phyloP scores from a whole-genome alignment of 306 rosid genomes.

The Trifolium repens region DNA sequence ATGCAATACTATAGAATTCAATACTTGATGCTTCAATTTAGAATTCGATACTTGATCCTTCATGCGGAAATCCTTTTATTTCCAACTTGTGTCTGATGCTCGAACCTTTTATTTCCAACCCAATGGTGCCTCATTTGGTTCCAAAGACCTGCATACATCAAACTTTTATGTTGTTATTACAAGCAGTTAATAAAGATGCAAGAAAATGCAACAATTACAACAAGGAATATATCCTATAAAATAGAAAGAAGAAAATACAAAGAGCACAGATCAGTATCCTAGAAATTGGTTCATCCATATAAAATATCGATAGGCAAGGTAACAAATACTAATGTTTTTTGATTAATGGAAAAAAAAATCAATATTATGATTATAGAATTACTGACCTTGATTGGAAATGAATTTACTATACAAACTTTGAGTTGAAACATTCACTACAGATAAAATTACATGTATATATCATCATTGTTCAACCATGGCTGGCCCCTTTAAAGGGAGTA shows the following conservation, averaged over 20 bases:
- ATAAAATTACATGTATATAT: conserved; percentile 18
- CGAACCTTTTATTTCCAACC: conserved; percentile 59
- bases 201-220: conserved; percentile 1
- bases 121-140: conserved; percentile 77
- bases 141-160: conserved; percentile 76
- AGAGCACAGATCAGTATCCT: too few relatives aligned
- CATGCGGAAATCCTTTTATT: conserved; percentile 33
- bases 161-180: conserved; percentile 11
- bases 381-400: conserved; percentile 1
- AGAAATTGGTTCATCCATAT: background rate
- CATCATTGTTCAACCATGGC: conserved; percentile 17
- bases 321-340: background rate
- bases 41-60: background rate
- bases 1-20: conserved; percentile 4
- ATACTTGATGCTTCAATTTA: background rate
- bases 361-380: conserved; percentile 18
- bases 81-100: conserved; percentile 46
- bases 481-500: background rate
- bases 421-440: background rate
- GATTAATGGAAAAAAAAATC: background rate
- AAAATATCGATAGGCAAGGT: background rate
- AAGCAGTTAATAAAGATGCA: conserved; percentile 21
- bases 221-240: background rate
- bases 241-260: background rate
- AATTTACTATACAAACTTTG: background rate